These are phyloP conservation scores for Aspergillus melleus DNA, from an alignment of 2,329 filamentous ascomycete genomes.

Conservation along the genomic window DNA sequence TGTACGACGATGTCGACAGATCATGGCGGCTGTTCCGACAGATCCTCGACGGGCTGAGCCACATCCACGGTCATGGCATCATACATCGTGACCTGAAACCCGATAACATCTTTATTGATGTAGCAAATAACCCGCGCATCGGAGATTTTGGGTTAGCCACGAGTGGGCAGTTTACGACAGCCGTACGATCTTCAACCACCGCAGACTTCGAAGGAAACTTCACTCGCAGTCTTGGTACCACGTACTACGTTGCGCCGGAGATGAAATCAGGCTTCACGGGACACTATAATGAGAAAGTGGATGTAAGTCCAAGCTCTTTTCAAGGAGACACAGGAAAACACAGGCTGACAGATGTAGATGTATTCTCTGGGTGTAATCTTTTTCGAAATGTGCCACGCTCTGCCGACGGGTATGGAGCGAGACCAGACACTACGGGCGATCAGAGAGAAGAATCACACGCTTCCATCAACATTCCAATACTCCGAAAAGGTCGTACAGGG, in stretches of 20 bases:
- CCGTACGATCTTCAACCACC: conserved; percentile 37
- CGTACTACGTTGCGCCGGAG: conserved; percentile 91
- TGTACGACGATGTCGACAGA: conserved; percentile 73
- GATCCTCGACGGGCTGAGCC: conserved; percentile 81
- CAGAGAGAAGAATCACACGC: conserved; percentile 63
- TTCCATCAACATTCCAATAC: conserved; percentile 72
- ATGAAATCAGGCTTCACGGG: conserved; percentile 72
- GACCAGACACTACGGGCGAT: conserved; percentile 67
- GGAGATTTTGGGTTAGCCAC: conserved; percentile 96
- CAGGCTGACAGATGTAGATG: conserved; percentile 58
- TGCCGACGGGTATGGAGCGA: conserved; percentile 64
- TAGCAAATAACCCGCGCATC: conserved; percentile 86
- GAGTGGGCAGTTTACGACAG: conserved; percentile 64
- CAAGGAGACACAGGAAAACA: neutral
- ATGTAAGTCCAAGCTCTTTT: conserved; percentile 55
- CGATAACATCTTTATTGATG: conserved; percentile 96
- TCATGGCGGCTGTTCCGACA: conserved; percentile 91
- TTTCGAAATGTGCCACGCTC: conserved; percentile 85
- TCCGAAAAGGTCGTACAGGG: conserved; percentile 69
- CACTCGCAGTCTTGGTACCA: conserved; percentile 67
- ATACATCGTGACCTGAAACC: conserved; percentile 96
- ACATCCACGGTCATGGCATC: conserved; percentile 88
- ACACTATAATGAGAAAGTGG: conserved; percentile 88
- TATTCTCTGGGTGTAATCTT: conserved; percentile 97
- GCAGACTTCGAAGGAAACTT: conserved; percentile 41